Conservation (phyloP, 73 alveolate genomes). For the Effrenium voratum region DNA sequence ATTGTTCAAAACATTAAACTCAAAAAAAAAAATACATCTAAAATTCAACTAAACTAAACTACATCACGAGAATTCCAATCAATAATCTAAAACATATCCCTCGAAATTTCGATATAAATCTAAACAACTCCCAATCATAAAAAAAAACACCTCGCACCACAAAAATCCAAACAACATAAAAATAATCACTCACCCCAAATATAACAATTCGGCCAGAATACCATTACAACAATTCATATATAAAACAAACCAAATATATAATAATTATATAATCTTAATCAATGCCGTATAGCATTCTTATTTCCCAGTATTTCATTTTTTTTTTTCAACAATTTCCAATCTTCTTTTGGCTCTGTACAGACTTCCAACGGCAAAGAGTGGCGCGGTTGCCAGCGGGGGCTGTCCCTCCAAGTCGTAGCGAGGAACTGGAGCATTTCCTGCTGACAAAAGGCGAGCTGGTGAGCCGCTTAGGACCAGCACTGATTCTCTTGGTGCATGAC, state of each 20-base stretch:
- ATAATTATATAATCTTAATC: no score
- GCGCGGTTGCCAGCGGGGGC: constrained; percentile 52
- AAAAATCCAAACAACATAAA: no score
- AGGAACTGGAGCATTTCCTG: constrained; percentile 36
- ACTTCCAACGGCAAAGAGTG: neutral
- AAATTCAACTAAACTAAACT: no score
- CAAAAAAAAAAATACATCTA: no score
- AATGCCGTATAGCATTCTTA: neutral
- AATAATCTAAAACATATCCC: no score
- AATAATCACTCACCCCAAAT: neutral
- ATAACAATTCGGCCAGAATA: no score
- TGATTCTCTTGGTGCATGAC: neutral
- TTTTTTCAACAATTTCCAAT: neutral
- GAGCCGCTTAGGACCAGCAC: neutral
- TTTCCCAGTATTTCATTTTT: neutral
- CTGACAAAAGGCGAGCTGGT: neutral
- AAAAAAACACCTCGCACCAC: no score
- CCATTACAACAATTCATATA: neutral
- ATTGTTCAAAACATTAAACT: no score
- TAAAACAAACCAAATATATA: neutral
- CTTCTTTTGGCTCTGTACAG: neutral
- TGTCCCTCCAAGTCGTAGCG: constrained; percentile 42
- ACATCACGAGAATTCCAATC: no score
- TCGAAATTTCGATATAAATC: no score
- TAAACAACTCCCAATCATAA: no score